phyloP scores from a whole-genome alignment of 2,329 filamentous ascomycete genomes.

The Pseudogymnoascus sp. region DNA sequence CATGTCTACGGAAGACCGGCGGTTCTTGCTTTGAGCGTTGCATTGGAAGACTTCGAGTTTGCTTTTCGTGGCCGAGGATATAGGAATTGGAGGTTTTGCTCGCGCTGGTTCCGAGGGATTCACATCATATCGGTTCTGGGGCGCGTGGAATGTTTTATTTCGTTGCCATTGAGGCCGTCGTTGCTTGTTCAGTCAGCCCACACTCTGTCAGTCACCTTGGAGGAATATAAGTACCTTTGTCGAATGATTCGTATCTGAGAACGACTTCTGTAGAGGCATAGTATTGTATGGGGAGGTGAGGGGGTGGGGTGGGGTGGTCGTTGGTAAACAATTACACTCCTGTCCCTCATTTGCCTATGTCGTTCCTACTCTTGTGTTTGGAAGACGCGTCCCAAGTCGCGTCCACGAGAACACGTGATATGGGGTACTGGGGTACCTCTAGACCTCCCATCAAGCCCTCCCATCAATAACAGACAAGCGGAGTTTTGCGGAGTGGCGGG shows the following conservation, averaged over 20 bases:
- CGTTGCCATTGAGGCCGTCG: slow-evolving; percentile 21
- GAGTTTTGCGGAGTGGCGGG: slow-evolving; percentile 1
- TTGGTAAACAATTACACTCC: not conserved
- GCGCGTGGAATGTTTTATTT: slow-evolving; percentile 25
- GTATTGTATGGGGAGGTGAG: not conserved
- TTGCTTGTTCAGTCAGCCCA: slow-evolving; percentile 10
- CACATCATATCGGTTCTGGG: slow-evolving; percentile 9
- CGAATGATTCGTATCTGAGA: slow-evolving; percentile 28
- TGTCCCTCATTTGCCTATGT: not conserved
- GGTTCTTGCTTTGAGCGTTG: slow-evolving; percentile 27
- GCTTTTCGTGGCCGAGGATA: slow-evolving; percentile 49
- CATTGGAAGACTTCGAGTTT: slow-evolving; percentile 53
- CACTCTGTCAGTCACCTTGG: not conserved
- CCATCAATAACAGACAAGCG: not conserved
- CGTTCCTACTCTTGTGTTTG: not conserved
- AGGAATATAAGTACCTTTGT: slow-evolving; percentile 14
- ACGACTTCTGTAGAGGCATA: slow-evolving; percentile 30
- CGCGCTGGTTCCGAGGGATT: slow-evolving; percentile 19
- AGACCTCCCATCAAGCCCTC: not conserved
- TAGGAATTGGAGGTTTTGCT: slow-evolving; percentile 21
- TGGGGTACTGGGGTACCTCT: not conserved
- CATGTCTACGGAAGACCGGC: slow-evolving; percentile 3
- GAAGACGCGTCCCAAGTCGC: slow-evolving; percentile 9
- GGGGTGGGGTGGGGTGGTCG: not conserved
- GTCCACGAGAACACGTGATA: slow-evolving; percentile 7